Evolutionary conservation across 2,329 filamentous ascomycete species (phyloP).

Genomic region (Madurella mycetomatis): DNA sequence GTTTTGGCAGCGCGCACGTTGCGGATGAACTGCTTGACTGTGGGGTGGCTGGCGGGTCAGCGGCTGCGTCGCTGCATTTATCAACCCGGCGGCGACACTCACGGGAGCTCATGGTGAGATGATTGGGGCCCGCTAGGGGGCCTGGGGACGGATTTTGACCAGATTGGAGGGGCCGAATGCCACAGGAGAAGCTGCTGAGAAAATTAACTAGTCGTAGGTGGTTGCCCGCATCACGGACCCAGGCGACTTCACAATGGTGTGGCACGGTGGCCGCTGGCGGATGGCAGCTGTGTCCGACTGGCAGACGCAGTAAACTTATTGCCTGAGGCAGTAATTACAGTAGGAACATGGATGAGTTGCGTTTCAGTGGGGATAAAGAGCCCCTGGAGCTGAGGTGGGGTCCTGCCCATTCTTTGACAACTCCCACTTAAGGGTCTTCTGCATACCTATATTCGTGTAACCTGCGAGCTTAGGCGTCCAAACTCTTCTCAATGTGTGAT

Average conservation of each 20-base stretch:
- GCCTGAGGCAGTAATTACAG: constrained; percentile 16
- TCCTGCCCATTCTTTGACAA: too few relatives aligned
- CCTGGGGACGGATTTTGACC: constrained; percentile 19
- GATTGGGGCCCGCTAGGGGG: constrained; percentile 23
- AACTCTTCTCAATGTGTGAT: too few relatives aligned
- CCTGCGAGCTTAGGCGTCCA: too few relatives aligned
- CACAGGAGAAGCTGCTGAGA: constrained; percentile 3
- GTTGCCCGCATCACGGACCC: constrained; percentile 14
- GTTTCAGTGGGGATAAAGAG: too few relatives aligned
- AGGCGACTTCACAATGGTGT: constrained; percentile 14
- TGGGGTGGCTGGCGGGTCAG: constrained; percentile 20
- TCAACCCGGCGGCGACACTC: constrained; percentile 23
- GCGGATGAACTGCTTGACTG: constrained; percentile 99
- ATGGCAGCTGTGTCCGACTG: constrained; percentile 8
- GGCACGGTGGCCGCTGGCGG: constrained; percentile 10
- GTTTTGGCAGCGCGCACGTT: constrained; percentile 98
- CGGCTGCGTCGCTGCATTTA: neutral
- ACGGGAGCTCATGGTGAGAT: constrained; percentile 27
- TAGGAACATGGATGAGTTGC: too few relatives aligned
- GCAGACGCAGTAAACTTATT: neutral
- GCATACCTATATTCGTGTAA: too few relatives aligned
- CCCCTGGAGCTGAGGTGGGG: too few relatives aligned
- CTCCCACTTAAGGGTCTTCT: too few relatives aligned
- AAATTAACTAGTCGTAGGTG: constrained; percentile 8
- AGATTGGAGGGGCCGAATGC: constrained; percentile 9